These are phyloP conservation scores for Thamnidium elegans DNA, from an alignment of 192 early-diverging fungal species.

Conservation along the genomic window DNA sequence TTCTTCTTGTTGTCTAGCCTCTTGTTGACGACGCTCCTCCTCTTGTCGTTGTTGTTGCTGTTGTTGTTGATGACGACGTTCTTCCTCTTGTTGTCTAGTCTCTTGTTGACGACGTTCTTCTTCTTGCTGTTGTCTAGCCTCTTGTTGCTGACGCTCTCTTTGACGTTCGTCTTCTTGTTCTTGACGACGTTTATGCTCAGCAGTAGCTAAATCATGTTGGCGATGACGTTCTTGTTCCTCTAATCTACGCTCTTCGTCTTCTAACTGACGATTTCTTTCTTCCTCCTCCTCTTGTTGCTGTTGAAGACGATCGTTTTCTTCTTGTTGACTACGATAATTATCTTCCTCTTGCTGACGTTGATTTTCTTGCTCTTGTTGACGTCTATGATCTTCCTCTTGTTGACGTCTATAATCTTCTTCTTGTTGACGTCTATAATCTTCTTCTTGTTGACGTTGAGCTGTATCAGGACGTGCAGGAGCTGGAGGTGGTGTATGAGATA, in stretches of 20 bases:
- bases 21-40: constrained; percentile 21
- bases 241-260: constrained; percentile 22
- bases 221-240: constrained; percentile 38
- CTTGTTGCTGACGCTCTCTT: constrained; percentile 6
- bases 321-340: neutral
- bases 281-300: constrained; percentile 30
- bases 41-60: constrained; percentile 46
- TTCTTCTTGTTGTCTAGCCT: constrained; percentile 33
- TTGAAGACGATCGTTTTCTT: constrained; percentile 13
- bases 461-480: neutral
- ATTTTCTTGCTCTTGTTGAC: constrained; percentile 16
- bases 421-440: constrained; percentile 22
- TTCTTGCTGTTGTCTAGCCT: constrained; percentile 37
- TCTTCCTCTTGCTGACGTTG: constrained; percentile 24
- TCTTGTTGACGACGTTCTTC: constrained; percentile 22
- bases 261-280: constrained; percentile 25
- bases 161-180: constrained; percentile 26
- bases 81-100: constrained; percentile 32
- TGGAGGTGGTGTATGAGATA: neutral
- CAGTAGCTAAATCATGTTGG: constrained; percentile 26
- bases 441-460: constrained; percentile 17
- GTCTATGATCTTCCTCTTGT: constrained; percentile 21
- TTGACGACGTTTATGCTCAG: constrained; percentile 33
- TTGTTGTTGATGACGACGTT: constrained; percentile 21
- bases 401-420: constrained; percentile 20